Percentiles rank a stretch among this genome's conserved stretches.
Conservation (phyloP, 352 stramenopile genomes). For the Pythium brassicae region DNA sequence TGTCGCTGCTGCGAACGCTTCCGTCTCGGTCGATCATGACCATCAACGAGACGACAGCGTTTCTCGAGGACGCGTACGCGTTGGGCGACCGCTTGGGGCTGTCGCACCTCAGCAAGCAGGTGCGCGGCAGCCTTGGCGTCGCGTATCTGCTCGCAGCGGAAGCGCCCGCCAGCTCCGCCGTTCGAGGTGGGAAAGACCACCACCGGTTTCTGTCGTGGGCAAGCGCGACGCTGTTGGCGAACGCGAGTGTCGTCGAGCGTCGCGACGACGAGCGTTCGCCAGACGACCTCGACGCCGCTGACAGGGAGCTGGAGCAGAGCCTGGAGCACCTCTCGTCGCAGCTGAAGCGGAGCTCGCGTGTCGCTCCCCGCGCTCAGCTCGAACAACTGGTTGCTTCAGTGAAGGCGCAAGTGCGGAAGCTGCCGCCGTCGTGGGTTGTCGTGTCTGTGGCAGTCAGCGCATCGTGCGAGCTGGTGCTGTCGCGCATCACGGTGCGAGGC, state of each 20-base stretch:
- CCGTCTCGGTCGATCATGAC: constrained; percentile 34
- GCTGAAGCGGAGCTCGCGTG: not conserved
- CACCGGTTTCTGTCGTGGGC: constrained; percentile 25
- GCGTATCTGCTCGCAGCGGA: constrained; percentile 30
- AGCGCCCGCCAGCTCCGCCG: not conserved
- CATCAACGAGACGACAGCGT: constrained; percentile 18
- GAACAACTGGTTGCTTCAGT: constrained; percentile 14
- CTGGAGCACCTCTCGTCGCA: constrained; percentile 9
- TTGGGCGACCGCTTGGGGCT: constrained; percentile 40
- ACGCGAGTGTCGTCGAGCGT: constrained; percentile 21
- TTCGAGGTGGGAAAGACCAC: constrained; percentile 8
- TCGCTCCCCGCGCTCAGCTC: constrained; percentile 9
- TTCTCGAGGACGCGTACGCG: constrained; percentile 43
- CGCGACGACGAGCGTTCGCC: constrained; percentile 5
- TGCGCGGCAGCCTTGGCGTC: constrained; percentile 38
- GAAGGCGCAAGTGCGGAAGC: constrained; percentile 18
- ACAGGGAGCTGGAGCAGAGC: constrained; percentile 8
- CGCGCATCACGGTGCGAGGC: constrained; percentile 29
- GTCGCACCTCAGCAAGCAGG: constrained; percentile 35
- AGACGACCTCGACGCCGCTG: constrained; percentile 10
- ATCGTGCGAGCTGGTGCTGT: constrained; percentile 46
- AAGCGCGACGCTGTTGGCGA: constrained; percentile 33
- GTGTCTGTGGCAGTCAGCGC: constrained; percentile 33
- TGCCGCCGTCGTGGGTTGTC: constrained; percentile 39
- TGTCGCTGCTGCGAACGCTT: constrained; percentile 32